Evolutionary conservation across 257 asterid genomes (phyloP).

Genomic region (Penstemon newberryi): DNA sequence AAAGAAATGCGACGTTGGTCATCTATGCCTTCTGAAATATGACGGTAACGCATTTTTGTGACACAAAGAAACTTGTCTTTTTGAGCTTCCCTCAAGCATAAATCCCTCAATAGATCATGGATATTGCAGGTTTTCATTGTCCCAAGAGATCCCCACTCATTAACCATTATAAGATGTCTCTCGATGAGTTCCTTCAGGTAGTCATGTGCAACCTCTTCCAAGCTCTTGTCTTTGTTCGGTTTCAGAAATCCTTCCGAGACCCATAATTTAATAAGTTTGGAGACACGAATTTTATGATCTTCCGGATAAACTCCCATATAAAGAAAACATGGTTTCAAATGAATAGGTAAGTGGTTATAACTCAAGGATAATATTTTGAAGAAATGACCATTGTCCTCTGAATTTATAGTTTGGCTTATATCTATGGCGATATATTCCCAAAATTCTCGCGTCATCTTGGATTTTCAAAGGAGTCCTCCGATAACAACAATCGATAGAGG

Average conservation of each 20-base stretch:
- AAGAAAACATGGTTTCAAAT: no score
- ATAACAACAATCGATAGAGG: neutral
- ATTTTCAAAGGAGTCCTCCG: neutral
- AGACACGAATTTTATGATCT: neutral
- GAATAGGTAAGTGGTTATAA: no score
- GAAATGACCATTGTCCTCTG: no score
- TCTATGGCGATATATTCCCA: neutral
- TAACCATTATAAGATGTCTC: neutral
- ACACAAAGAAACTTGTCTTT: no score
- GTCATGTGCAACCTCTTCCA: neutral
- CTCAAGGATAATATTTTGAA: no score
- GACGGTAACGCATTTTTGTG: neutral
- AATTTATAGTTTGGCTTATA: neutral
- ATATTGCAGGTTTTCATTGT: neutral
- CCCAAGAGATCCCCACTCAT: neutral
- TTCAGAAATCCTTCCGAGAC: neutral
- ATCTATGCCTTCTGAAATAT: neutral
- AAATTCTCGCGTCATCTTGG: neutral
- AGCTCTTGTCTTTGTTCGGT: neutral
- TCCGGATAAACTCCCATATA: neutral
- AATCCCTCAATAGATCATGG: no score
- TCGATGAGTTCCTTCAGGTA: conserved; percentile 6
- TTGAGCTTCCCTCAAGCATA: no score
- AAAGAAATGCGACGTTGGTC: neutral
- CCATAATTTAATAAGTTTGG: neutral